Evolutionary conservation across 2,329 filamentous ascomycete species (phyloP).

Genomic region (Cladosporium phlei): DNA sequence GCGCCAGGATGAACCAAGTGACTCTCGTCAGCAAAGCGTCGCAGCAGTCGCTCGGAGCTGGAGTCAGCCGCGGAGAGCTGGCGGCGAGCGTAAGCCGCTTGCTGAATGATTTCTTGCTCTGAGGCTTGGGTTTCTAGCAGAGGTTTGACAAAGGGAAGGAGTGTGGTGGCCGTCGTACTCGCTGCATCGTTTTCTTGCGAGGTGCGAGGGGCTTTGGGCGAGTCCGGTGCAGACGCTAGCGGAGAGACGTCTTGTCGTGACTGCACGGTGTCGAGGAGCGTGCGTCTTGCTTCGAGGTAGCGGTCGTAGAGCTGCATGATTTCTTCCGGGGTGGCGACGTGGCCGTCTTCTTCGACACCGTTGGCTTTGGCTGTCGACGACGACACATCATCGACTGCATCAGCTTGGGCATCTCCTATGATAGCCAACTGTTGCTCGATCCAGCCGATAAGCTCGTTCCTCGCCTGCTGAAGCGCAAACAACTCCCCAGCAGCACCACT

Average conservation of each 20-base stretch:
- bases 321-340: constrained; percentile 12
- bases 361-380: background rate
- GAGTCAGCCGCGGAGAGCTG: constrained; percentile 24
- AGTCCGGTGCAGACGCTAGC: background rate
- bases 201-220: background rate
- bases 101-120: constrained; percentile 25
- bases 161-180: constrained; percentile 13
- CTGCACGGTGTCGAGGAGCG: constrained; percentile 22
- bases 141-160: constrained; percentile 25
- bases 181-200: constrained; percentile 11
- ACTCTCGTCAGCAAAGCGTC: constrained; percentile 32
- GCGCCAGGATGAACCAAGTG: constrained; percentile 30
- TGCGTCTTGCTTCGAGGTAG: constrained; percentile 24
- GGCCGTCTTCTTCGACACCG: background rate
- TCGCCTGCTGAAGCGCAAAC: constrained; percentile 26
- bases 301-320: constrained; percentile 26
- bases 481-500: constrained; percentile 19
- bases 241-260: constrained; percentile 6
- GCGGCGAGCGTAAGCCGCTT: constrained; percentile 24
- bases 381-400: constrained; percentile 1
- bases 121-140: constrained; percentile 20
- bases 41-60: constrained; percentile 24
- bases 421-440: constrained; percentile 30
- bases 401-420: constrained; percentile 25
- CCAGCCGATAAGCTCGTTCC: constrained; percentile 30